phyloP scores from a whole-genome alignment of 768 basidiomycete genomes.

The Chiua virens region DNA sequence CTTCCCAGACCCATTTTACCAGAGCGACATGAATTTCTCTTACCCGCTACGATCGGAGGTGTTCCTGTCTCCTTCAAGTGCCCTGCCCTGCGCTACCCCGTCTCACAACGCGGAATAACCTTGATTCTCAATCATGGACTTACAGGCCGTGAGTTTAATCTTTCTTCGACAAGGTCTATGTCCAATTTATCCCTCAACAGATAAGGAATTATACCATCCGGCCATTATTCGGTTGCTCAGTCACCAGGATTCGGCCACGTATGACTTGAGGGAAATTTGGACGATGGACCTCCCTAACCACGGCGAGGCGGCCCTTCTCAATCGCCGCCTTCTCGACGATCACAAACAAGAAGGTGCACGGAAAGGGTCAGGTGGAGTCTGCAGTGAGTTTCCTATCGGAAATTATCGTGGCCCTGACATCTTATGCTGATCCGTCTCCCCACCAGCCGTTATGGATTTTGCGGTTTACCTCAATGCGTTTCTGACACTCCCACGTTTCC shows the following conservation, averaged over 20 bases:
- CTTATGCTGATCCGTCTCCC: background rate
- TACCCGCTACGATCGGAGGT: slow-evolving; percentile 18
- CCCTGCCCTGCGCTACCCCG: slow-evolving; percentile 25
- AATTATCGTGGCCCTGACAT: too few species aligned
- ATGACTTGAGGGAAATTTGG: slow-evolving; percentile 33
- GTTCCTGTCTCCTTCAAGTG: slow-evolving; percentile 16
- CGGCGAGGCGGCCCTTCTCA: slow-evolving; percentile 34
- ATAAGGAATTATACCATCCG: slow-evolving; percentile 31
- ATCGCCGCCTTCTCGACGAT: slow-evolving; percentile 26
- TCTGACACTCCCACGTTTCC: slow-evolving; percentile 22
- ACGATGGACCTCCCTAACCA: slow-evolving; percentile 37
- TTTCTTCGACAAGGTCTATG: background rate
- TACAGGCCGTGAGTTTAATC: slow-evolving; percentile 22
- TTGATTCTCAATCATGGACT: slow-evolving; percentile 29
- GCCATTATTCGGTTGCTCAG: slow-evolving; percentile 18
- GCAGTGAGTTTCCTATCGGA: slow-evolving; percentile 16
- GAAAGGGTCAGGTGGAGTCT: slow-evolving; percentile 9
- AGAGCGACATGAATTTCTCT: slow-evolving; percentile 19
- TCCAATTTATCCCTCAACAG: slow-evolving; percentile 3
- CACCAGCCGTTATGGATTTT: slow-evolving; percentile 24
- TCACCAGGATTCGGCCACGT: slow-evolving; percentile 8
- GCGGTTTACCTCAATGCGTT: slow-evolving; percentile 26
- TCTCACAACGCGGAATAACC: slow-evolving; percentile 25
- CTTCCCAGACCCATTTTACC: slow-evolving; percentile 1
- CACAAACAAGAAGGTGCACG: slow-evolving; percentile 14